Evolutionary conservation across 768 basidiomycete genomes (phyloP), one percentile per base, ranked within the genome.

Genomic region (Chalciporus chontae): DNA sequence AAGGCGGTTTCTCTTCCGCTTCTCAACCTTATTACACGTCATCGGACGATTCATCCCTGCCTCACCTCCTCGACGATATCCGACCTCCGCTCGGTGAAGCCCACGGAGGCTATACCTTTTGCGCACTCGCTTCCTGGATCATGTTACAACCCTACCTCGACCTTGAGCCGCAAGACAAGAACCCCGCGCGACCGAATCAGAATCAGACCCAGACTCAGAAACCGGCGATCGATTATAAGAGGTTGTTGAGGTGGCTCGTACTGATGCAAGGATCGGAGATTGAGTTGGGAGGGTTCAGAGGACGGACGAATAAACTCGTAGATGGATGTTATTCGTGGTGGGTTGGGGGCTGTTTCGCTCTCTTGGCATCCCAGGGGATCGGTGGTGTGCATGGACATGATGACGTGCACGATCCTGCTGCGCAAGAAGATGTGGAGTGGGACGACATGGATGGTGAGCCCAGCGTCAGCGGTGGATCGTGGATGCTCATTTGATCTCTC

Each of bases 301-400:
- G 96, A 0, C 75, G 96, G 46, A 91, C 92, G 56, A 99, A 98
- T 66, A 99, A 99, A 67, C 78, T 99, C n/a, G 95, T 99, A 0
- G 96, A 99, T 60, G 96, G 95, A 4, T 99, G 96, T 68, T 99
- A 99, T 68, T 85, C 88, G n/a, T 99, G 96, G 96, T 99, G 95
- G 96, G 90, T 92, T 19, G 96, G 91, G 2, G 94, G 94, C 0
- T 78, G 87, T 14, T 90, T 96, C 63, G 76, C 79, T 0, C 70
- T 97, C 8, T 69, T 96, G 0, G 89, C 90, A 50, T 81, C 79
- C 23, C 59, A 83, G 52, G 47, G 75, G 60, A 15, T 77, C 56
- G 69, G 73, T 56, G 66, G 70, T 9, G 68, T 62, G 40, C 62
- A 69, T 23, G 66, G 65, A 8, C 62, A 26, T 1, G 51, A 24